Conservation (phyloP, 2,329 filamentous ascomycete species). For the Cladophialophora chaetospira region DNA sequence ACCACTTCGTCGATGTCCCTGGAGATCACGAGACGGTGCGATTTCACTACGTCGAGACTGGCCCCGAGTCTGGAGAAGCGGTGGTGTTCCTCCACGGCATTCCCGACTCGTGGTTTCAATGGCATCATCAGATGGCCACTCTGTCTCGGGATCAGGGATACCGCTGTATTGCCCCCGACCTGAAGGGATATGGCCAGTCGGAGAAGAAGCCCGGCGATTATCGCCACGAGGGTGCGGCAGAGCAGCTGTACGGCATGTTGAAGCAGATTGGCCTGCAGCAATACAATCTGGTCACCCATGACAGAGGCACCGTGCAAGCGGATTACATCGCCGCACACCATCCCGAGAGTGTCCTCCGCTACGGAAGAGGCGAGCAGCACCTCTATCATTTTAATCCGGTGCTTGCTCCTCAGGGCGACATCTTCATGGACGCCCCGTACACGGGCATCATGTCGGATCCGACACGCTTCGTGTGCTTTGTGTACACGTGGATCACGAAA, state of each 20-base stretch:
- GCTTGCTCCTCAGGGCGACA: conserved; percentile 15
- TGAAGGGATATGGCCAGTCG: conserved; percentile 22
- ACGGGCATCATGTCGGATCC: conserved; percentile 16
- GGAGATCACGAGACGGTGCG: conserved; percentile 8
- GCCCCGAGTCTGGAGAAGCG: conserved; percentile 9
- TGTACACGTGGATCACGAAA: conserved; percentile 1
- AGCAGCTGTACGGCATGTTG: conserved; percentile 16
- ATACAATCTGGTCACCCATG: conserved; percentile 20
- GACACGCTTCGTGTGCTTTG: background rate
- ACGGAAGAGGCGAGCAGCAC: conserved; percentile 20
- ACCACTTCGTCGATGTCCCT: conserved; percentile 16
- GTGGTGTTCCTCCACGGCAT: conserved; percentile 23
- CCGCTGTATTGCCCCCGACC: conserved; percentile 14
- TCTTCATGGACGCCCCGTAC: conserved; percentile 16
- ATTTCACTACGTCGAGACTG: conserved; percentile 18
- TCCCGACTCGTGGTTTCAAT: conserved; percentile 20
- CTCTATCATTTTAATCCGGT: conserved; percentile 17
- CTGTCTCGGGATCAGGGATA: conserved; percentile 4
- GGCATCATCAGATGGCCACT: conserved; percentile 17
- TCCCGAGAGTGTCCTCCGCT: conserved; percentile 10
- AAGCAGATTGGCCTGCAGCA: conserved; percentile 4
- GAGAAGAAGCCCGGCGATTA: conserved; percentile 17
- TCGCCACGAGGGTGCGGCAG: conserved; percentile 16
- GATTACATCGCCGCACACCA: conserved; percentile 21
- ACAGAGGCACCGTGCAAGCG: conserved; percentile 17